Base-by-base conservation (phyloP, 371 early-diverging fungal species). In the Haplosporangium sp. region DNA sequence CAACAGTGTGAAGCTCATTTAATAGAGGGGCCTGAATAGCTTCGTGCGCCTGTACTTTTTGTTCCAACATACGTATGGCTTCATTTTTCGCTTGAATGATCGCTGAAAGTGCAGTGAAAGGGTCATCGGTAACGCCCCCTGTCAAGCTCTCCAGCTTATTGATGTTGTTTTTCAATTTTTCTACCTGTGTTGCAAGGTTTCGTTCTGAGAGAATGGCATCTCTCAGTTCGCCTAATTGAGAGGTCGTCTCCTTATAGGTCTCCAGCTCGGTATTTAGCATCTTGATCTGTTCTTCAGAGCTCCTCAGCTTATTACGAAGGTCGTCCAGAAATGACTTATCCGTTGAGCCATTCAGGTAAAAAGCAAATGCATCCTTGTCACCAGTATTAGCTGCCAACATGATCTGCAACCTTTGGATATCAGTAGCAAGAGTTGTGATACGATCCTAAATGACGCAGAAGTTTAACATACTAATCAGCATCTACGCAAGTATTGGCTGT, bases 1-100 rank as follows among this genome's bases (percentile, higher is more conserved):
- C 90, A 17, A 95, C 90, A 1, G 85, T 88, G 58, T 96, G 94
- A 55, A 97, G 89, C 76, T 96, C 96, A 42, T 85, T 85, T 65
- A 91, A 71, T 45, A 96, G 19, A 2, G 74, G 70, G 4, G 65
- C 57, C 20, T 77, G 72, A 4, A 78, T 73, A 7, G 72, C 67
- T 44, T 72, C 72, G 35, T 71, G 72, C 0, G 74, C 82, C 27
- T 65, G 63, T 4, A 76, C 74, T 37, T 83, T 86, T 34, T 77
- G 69, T 55, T 84, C 75, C 58, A 91, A 69, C 52, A 85, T 83
- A 17, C 84, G 83, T 13, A 92, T 68, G 34, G 74, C 64, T 27
- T 75, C 61, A 11, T 85, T 82, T 57, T 71, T 74, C 44, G 72
- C 67, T n/a, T 71, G 37, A 39, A 86, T 58, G 38, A 69, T 74